phyloP scores from a whole-genome alignment of 257 asterid genomes.

The Solanum infundibuliforme region DNA sequence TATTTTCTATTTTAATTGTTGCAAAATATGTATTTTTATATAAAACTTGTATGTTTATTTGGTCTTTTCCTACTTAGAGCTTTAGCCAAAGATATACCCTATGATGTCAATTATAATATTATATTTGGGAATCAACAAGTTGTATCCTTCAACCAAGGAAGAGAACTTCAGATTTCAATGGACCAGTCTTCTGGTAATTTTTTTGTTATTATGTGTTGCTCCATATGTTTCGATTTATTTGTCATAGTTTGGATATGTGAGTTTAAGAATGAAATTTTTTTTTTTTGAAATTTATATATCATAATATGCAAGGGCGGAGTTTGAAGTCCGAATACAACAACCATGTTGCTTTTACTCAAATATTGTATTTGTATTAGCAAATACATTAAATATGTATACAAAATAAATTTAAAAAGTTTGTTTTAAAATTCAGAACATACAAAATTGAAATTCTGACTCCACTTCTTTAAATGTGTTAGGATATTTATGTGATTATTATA shows the following conservation, averaged over 20 bases:
- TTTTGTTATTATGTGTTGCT: background rate
- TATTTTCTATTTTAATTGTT: background rate
- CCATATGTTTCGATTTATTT: background rate
- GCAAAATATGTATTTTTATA: background rate
- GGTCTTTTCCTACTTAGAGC: background rate
- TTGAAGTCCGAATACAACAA: background rate
- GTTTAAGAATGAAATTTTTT: background rate
- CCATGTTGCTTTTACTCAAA: background rate
- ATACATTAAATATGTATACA: background rate
- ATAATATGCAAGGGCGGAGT: background rate
- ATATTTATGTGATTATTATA: background rate
- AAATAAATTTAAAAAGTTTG: background rate
- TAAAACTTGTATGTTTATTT: background rate
- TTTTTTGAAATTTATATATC: background rate
- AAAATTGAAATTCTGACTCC: background rate
- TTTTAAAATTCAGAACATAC: background rate
- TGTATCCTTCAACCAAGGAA: conserved; percentile 21
- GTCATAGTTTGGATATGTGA: too few relatives aligned
- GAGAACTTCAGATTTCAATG: conserved; percentile 40
- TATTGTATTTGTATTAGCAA: background rate
- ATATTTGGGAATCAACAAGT: conserved; percentile 38
- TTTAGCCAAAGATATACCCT: background rate
- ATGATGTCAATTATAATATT: conserved; percentile 27
- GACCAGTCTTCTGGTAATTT: conserved; percentile 40
- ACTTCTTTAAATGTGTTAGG: background rate